phyloP scores from a whole-genome alignment of 2,329 filamentous ascomycete species.

The Shiraia bambusicola region DNA sequence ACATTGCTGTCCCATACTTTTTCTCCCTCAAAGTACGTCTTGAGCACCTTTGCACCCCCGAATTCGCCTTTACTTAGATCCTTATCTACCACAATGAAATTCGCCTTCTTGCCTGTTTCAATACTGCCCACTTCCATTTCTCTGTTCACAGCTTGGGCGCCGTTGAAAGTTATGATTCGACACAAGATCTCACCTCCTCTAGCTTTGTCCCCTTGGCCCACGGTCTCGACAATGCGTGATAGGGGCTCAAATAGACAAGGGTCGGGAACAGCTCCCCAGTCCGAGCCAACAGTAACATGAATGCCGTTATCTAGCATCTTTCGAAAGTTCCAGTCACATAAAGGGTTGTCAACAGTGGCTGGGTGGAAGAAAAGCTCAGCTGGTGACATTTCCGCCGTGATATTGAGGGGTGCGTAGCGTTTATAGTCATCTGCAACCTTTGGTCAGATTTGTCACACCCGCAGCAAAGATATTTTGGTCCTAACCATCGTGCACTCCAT shows the following conservation, averaged over 20 bases:
- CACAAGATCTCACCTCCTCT: constrained; percentile 16
- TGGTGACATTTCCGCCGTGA: constrained; percentile 42
- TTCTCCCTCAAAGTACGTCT: constrained; percentile 32
- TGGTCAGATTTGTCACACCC: neutral
- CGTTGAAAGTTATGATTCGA: constrained; percentile 31
- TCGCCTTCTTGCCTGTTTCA: constrained; percentile 36
- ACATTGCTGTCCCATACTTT: too few species aligned
- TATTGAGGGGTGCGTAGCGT: constrained; percentile 28
- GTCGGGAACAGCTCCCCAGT: constrained; percentile 20
- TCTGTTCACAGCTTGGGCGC: constrained; percentile 29
- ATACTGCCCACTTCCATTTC: constrained; percentile 33
- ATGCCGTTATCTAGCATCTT: constrained; percentile 26
- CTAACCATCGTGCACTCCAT: constrained; percentile 19
- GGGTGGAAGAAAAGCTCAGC: constrained; percentile 29
- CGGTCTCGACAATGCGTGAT: constrained; percentile 12
- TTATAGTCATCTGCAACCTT: constrained; percentile 24
- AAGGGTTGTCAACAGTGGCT: constrained; percentile 9
- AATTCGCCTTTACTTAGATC: constrained; percentile 35
- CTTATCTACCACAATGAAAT: constrained; percentile 34
- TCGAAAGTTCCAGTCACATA: constrained; percentile 31
- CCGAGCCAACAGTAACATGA: constrained; percentile 37
- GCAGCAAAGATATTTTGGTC: neutral
- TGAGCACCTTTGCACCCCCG: constrained; percentile 26
- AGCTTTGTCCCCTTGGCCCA: constrained; percentile 12
- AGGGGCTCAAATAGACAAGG: constrained; percentile 17